A percentile compares a stretch with the other conserved stretches of the same genome.
Conservation (phyloP, 352 stramenopile species). For the Pythium aristosporum region DNA sequence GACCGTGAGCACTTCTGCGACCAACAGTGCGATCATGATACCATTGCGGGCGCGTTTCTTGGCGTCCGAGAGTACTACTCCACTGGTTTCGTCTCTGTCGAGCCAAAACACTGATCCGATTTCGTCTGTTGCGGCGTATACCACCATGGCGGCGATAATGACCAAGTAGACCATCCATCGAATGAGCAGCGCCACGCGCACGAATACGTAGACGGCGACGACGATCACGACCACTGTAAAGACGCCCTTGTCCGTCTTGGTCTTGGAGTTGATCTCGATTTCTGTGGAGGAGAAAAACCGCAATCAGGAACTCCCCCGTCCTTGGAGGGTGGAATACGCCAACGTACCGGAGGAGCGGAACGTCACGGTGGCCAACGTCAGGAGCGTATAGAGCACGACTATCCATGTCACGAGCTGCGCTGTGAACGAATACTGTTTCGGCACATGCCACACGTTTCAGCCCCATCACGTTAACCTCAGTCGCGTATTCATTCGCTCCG, state of each 20-base stretch:
- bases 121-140: slow-evolving; percentile 45
- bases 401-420: slow-evolving; percentile 36
- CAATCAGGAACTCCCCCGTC: neutral
- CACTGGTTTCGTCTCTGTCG: slow-evolving; percentile 10
- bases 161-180: slow-evolving; percentile 87
- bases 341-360: slow-evolving; percentile 31
- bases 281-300: neutral
- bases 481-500: neutral
- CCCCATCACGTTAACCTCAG: no score
- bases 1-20: slow-evolving; percentile 46
- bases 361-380: slow-evolving; percentile 34
- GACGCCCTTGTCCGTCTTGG: slow-evolving; percentile 38
- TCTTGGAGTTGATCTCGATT: slow-evolving; percentile 12
- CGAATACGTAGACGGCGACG: slow-evolving; percentile 60
- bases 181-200: slow-evolving; percentile 69
- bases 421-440: slow-evolving; percentile 34
- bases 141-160: slow-evolving; percentile 61
- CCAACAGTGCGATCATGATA: slow-evolving; percentile 34
- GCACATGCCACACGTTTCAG: no score
- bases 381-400: slow-evolving; percentile 38
- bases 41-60: slow-evolving; percentile 26
- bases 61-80: slow-evolving; percentile 30
- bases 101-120: slow-evolving; percentile 37
- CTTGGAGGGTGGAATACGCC: neutral
- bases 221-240: slow-evolving; percentile 52